Percentiles rank a stretch among this genome's conserved stretches.
Conservation (phyloP, 108 stramenopile genomes). For the Skeletonema potamos region DNA sequence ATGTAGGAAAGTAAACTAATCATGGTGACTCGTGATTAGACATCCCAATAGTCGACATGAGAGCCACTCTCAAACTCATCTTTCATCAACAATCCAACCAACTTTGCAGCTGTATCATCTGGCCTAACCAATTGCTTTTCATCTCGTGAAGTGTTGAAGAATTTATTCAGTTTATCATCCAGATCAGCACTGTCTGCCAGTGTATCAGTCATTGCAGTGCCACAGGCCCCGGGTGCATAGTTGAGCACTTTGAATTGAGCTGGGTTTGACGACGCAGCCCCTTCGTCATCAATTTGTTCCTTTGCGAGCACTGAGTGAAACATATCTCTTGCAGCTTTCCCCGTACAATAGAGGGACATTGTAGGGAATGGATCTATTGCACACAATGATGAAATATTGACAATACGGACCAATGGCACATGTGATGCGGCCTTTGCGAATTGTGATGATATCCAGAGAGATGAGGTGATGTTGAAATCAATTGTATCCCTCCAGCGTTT, state of each 20-base stretch:
- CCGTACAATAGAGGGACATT: constrained; percentile 73
- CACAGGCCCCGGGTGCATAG: constrained; percentile 82
- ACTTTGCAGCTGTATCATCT: constrained; percentile 58
- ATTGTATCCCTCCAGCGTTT: constrained; percentile 49
- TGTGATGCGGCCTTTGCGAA: constrained; percentile 28
- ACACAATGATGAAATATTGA: constrained; percentile 77
- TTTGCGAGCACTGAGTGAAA: constrained; percentile 67
- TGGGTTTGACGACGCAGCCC: neutral
- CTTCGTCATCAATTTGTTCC: constrained; percentile 29
- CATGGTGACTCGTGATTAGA: neutral
- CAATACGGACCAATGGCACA: constrained; percentile 25
- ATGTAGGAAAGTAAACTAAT: too few species aligned
- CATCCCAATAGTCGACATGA: constrained; percentile 81
- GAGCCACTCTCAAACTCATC: constrained; percentile 64
- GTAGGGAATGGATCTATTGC: constrained; percentile 69
- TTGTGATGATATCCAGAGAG: constrained; percentile 57
- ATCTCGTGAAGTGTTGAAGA: constrained; percentile 33
- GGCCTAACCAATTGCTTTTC: constrained; percentile 43
- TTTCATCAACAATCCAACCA: constrained; percentile 50
- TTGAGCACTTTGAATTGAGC: constrained; percentile 55
- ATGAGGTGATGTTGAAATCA: constrained; percentile 74
- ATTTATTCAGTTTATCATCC: constrained; percentile 46
- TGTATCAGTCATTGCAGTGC: constrained; percentile 67
- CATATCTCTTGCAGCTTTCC: constrained; percentile 78
- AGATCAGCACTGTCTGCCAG: constrained; percentile 45